These are phyloP conservation scores for Aspergillus awamori DNA, from an alignment of 2,329 filamentous ascomycete genomes.

Conservation along the genomic window DNA sequence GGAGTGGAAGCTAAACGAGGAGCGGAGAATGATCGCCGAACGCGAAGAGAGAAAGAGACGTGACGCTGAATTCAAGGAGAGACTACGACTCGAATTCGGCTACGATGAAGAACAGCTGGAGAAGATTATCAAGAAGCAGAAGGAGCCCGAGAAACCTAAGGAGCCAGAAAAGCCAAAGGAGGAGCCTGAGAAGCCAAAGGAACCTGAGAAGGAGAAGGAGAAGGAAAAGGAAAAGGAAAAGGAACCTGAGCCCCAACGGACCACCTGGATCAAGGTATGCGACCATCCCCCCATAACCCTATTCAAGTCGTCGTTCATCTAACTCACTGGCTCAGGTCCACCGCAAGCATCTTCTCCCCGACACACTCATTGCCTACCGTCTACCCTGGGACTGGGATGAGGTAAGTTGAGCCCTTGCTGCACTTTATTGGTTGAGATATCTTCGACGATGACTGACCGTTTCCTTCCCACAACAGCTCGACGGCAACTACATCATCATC, in stretches of 20 bases:
- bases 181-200: slow-evolving; percentile 40
- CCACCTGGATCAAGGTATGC: slow-evolving; percentile 51
- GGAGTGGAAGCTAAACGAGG: slow-evolving; percentile 41
- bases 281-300: neutral
- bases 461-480: slow-evolving; percentile 38
- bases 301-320: slow-evolving; percentile 1
- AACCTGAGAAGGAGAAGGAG: slow-evolving; percentile 39
- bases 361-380: slow-evolving; percentile 50
- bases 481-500: slow-evolving; percentile 72
- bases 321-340: slow-evolving; percentile 41
- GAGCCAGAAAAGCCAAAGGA: slow-evolving; percentile 31
- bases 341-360: slow-evolving; percentile 49
- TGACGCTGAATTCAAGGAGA: slow-evolving; percentile 39
- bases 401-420: slow-evolving; percentile 34
- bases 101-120: slow-evolving; percentile 49
- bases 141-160: slow-evolving; percentile 27
- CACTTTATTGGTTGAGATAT: neutral
- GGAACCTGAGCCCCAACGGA: slow-evolving; percentile 24
- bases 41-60: slow-evolving; percentile 37
- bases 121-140: slow-evolving; percentile 43
- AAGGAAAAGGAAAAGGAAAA: slow-evolving; percentile 30
- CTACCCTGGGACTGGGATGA: slow-evolving; percentile 52
- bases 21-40: slow-evolving; percentile 30
- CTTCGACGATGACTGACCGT: slow-evolving; percentile 5
- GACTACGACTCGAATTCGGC: slow-evolving; percentile 43